A percentile compares a stretch with the other conserved stretches of the same genome.
Evolutionary conservation across 2,329 filamentous ascomycete genomes (phyloP).

Genomic region (Fusarium solani-melongenae): DNA sequence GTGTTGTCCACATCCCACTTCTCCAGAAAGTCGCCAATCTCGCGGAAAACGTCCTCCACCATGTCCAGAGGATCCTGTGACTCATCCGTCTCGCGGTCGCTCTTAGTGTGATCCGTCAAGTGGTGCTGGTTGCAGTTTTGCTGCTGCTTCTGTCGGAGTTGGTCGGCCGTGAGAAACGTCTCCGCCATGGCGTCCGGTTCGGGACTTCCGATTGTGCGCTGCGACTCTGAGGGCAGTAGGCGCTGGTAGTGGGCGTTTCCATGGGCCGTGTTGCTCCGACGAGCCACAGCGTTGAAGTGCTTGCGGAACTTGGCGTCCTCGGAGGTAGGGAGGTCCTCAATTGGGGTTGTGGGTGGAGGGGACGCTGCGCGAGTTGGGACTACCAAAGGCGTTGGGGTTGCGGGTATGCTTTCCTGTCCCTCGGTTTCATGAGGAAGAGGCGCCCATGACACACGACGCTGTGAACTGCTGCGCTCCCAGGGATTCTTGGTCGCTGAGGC

Average conservation of each 20-base stretch:
- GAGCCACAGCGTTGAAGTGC: conserved; percentile 61
- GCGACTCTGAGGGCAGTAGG: conserved; percentile 56
- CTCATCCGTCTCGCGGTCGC: conserved; percentile 24
- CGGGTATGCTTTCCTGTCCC: conserved; percentile 1
- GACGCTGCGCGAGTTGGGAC: conserved; percentile 48
- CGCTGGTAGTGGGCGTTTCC: conserved; percentile 30
- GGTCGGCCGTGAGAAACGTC: conserved; percentile 40
- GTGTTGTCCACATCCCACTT: conserved; percentile 49
- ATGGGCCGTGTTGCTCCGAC: conserved; percentile 44
- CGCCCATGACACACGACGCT: conserved; percentile 53
- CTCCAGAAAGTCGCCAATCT: conserved; percentile 50
- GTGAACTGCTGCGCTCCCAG: conserved; percentile 42
- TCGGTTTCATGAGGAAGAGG: conserved; percentile 44
- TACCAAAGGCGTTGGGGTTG: conserved; percentile 19
- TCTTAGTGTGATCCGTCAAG: conserved; percentile 14
- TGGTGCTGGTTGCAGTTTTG: neutral
- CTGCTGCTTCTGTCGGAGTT: conserved; percentile 13
- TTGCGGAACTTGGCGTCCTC: conserved; percentile 55
- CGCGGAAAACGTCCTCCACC: conserved; percentile 51
- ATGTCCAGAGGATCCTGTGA: conserved; percentile 49
- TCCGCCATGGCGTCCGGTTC: conserved; percentile 41
- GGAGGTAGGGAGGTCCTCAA: conserved; percentile 49
- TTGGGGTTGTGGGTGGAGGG: conserved; percentile 55
- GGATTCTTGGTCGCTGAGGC: conserved; percentile 50
- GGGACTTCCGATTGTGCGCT: conserved; percentile 44